These are phyloP conservation scores for Oehlia diaphana DNA, from an alignment of 192 early-diverging fungal species.

Conservation along the genomic window DNA sequence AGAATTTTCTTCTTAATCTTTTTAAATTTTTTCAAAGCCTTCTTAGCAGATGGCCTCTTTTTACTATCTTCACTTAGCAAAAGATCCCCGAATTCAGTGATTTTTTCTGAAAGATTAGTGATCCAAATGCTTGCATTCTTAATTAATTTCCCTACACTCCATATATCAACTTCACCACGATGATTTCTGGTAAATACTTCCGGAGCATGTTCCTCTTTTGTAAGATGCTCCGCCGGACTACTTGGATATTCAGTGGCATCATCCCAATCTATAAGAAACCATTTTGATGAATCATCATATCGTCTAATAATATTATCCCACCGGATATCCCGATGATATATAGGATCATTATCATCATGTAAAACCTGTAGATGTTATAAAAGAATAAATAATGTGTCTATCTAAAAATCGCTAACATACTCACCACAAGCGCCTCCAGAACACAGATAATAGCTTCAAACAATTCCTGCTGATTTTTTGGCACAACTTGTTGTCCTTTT, in stretches of 20 bases:
- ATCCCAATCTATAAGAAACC: slow-evolving; percentile 14
- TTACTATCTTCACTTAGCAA: neutral
- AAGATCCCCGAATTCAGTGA: neutral
- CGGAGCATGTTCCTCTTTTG: neutral
- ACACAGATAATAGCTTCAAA: slow-evolving; percentile 15
- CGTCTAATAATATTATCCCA: neutral
- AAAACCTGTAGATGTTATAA: slow-evolving; percentile 1
- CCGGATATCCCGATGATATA: neutral
- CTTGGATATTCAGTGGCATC: neutral
- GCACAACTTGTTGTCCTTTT: neutral
- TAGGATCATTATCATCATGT: neutral
- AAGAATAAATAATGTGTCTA: neutral
- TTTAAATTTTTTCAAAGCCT: neutral
- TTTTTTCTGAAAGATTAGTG: slow-evolving; percentile 2
- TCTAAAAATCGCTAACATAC: neutral
- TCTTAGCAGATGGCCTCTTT: neutral
- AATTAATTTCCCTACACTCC: neutral
- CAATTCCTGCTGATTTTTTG: neutral
- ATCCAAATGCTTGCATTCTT: neutral
- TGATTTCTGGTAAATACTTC: neutral
- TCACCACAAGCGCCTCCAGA: neutral
- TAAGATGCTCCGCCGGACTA: neutral
- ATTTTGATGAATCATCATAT: neutral
- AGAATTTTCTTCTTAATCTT: too few species aligned
- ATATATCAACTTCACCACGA: neutral